Evolutionary conservation across 306 rosid species (phyloP).

Genomic region (Trifolium dubium): DNA sequence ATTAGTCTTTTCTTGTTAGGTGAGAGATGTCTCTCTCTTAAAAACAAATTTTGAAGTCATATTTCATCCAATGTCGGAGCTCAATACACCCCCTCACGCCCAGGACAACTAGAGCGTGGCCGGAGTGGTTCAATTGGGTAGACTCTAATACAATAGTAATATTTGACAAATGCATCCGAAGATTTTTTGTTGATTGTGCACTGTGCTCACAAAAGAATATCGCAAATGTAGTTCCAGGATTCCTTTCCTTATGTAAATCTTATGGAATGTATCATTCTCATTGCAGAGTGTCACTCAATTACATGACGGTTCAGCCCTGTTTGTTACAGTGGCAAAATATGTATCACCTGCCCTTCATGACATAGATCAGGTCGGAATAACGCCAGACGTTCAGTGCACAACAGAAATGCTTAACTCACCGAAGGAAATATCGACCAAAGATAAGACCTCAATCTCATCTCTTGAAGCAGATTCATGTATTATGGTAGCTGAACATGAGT

Average conservation of each 20-base stretch:
- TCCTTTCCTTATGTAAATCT: conserved; percentile 3
- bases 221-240: background rate
- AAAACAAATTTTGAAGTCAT: too few relatives aligned
- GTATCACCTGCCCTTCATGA: conserved; percentile 91
- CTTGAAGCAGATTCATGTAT: conserved; percentile 91
- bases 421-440: conserved; percentile 51
- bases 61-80: too few relatives aligned
- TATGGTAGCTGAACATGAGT: conserved; percentile 88
- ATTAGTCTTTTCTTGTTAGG: background rate
- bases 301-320: conserved; percentile 92
- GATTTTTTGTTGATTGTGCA: too few relatives aligned
- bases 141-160: too few relatives aligned
- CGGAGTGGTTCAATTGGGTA: too few relatives aligned
- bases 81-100: too few relatives aligned
- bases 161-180: too few relatives aligned
- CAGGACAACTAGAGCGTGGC: too few relatives aligned
- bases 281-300: conserved; percentile 90
- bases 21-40: too few relatives aligned
- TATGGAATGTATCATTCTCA: conserved; percentile 21
- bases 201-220: too few relatives aligned
- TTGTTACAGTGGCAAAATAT: conserved; percentile 92
- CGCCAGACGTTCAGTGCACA: conserved; percentile 93
- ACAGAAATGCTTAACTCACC: conserved; percentile 72
- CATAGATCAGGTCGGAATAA: conserved; percentile 91
- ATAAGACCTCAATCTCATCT: conserved; percentile 58